Conservation (phyloP, 805 yeast species). For the Kodamaea restingae region DNA sequence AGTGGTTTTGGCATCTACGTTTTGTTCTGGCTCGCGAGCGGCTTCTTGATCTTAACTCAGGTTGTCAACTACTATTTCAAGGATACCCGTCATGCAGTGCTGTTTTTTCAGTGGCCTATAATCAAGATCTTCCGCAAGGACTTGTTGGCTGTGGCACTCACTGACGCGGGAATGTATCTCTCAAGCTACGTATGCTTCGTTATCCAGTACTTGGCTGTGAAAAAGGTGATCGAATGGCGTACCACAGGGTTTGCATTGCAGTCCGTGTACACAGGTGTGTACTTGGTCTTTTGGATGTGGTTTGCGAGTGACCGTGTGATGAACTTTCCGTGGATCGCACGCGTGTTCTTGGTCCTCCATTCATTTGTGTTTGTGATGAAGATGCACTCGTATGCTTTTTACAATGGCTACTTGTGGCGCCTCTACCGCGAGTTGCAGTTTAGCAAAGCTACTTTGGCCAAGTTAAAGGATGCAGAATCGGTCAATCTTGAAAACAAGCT, state of each 20-base stretch:
- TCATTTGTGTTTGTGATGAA: conserved; percentile 88
- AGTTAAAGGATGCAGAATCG: conserved; percentile 1
- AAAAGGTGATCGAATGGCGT: conserved; percentile 54
- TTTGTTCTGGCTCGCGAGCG: conserved; percentile 69
- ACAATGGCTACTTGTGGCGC: conserved; percentile 84
- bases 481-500: neutral
- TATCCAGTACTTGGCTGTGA: conserved; percentile 53
- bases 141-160: conserved; percentile 60
- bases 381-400: conserved; percentile 89
- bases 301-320: conserved; percentile 46
- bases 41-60: conserved; percentile 49
- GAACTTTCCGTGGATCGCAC: conserved; percentile 84
- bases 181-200: conserved; percentile 56
- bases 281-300: conserved; percentile 49
- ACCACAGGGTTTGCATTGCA: conserved; percentile 61
- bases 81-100: conserved; percentile 28
- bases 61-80: conserved; percentile 49
- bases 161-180: conserved; percentile 74
- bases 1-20: conserved; percentile 78
- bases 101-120: conserved; percentile 50
- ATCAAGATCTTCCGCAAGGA: conserved; percentile 56
- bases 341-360: conserved; percentile 79
- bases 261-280: conserved; percentile 49
- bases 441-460: conserved; percentile 41
- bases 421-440: conserved; percentile 51